These are phyloP conservation scores for Chytriomyces sp. DNA, from an alignment of 192 early-diverging fungal genomes.

Conservation along the genomic window DNA sequence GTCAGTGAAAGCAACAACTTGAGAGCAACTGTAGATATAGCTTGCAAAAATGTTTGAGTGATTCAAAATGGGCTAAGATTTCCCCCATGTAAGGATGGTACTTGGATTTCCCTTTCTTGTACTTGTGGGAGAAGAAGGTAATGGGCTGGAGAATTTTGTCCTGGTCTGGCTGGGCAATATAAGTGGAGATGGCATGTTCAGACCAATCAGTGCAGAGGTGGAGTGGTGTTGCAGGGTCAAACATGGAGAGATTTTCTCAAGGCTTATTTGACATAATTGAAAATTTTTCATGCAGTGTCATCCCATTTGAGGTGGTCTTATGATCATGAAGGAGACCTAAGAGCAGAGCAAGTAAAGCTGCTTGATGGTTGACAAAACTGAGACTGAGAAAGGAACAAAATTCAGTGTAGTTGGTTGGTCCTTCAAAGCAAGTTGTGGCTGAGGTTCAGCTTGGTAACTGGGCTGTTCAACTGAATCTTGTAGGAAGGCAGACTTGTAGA, in stretches of 20 bases:
- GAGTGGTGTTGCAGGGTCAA: neutral
- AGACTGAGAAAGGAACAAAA: conserved; percentile 9
- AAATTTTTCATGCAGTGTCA: neutral
- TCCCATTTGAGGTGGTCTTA: neutral
- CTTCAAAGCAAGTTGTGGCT: neutral
- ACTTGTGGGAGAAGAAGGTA: conserved; percentile 1
- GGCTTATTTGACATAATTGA: neutral
- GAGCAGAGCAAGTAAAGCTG: conserved; percentile 13
- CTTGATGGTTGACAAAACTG: conserved; percentile 3
- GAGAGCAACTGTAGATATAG: neutral
- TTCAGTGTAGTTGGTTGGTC: conserved; percentile 6
- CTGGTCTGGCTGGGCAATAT: neutral
- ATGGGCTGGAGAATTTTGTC: neutral
- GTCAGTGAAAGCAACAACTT: too few relatives aligned
- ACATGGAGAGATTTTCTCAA: neutral
- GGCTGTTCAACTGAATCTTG: neutral
- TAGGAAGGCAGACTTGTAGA: conserved; percentile 15
- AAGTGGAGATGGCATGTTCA: neutral
- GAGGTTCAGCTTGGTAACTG: neutral
- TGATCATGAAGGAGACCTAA: conserved; percentile 6
- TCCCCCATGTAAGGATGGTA: neutral
- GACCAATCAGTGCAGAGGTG: too few relatives aligned
- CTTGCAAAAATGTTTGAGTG: neutral
- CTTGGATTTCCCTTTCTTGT: neutral
- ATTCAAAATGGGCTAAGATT: neutral